Evolutionary conservation across 2,329 filamentous ascomycete genomes (phyloP).

Genomic region (Ceratocystis eucalypticola): DNA sequence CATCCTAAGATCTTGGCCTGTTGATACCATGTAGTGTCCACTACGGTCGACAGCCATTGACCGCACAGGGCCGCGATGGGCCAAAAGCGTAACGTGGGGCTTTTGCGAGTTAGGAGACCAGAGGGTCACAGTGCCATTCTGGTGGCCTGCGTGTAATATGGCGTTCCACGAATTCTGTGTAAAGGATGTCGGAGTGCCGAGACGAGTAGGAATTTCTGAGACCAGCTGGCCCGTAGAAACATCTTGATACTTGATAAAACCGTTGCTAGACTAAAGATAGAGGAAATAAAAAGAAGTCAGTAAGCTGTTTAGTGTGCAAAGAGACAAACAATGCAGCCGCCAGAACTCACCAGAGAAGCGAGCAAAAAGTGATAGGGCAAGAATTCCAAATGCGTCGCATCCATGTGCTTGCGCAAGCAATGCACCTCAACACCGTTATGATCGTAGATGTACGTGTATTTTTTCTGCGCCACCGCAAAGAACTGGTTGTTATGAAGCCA

Average conservation of each 20-base stretch:
- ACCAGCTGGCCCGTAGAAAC: slow-evolving; percentile 85
- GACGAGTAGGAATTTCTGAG: slow-evolving; percentile 68
- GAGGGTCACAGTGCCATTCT: slow-evolving; percentile 85
- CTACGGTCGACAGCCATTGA: slow-evolving; percentile 75
- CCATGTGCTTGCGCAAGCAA: slow-evolving; percentile 75
- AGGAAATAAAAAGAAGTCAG: background rate
- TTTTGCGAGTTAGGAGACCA: slow-evolving; percentile 89
- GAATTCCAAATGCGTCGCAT: slow-evolving; percentile 89
- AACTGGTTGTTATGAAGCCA: slow-evolving; percentile 93
- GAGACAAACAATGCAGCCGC: too few relatives aligned
- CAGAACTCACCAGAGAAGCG: slow-evolving; percentile 57
- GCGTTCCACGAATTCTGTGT: slow-evolving; percentile 87
- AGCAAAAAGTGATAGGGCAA: slow-evolving; percentile 92
- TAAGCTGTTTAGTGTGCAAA: background rate
- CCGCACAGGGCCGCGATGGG: slow-evolving; percentile 78
- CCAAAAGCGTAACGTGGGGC: slow-evolving; percentile 79
- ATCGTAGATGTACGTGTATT: slow-evolving; percentile 95
- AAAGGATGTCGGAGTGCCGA: slow-evolving; percentile 71
- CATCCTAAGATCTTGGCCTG: slow-evolving; percentile 81
- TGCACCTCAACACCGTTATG: slow-evolving; percentile 82
- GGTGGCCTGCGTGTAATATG: slow-evolving; percentile 80
- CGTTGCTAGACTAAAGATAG: slow-evolving; percentile 51
- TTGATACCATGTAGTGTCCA: slow-evolving; percentile 89
- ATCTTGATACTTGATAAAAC: slow-evolving; percentile 87
- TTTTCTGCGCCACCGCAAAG: slow-evolving; percentile 93